Conservation (phyloP, 805 yeast genomes). For the Candida endomychidarum region DNA sequence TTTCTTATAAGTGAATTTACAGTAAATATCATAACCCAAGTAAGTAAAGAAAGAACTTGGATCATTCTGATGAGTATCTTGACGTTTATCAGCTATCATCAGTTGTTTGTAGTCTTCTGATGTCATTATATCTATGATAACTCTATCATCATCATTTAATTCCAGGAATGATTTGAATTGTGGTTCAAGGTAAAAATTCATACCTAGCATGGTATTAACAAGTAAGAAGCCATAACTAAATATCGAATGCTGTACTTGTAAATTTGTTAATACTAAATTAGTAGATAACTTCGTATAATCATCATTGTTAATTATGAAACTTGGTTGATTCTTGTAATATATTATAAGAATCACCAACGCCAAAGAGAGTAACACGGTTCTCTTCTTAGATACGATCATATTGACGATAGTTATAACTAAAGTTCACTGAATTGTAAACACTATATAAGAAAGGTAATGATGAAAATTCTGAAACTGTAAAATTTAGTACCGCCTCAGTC, state of each 20-base stretch:
- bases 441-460: no score
- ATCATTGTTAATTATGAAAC: constrained; percentile 1
- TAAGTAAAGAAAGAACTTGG: constrained; percentile 1
- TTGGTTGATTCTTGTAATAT: background rate
- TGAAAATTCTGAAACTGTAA: no score
- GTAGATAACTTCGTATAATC: background rate
- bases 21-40: constrained; percentile 5
- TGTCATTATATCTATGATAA: constrained; percentile 1
- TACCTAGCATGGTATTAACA: background rate
- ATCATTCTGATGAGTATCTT: background rate
- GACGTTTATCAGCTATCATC: background rate
- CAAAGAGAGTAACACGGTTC: background rate
- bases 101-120: background rate
- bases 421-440: no score
- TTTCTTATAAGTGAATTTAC: constrained; percentile 5
- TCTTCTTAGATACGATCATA: constrained; percentile 2
- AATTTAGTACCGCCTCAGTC: constrained; percentile 3
- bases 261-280: background rate
- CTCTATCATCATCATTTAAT: constrained; percentile 3
- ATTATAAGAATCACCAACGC: background rate
- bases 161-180: background rate
- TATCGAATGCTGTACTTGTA: background rate
- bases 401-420: background rate
- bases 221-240: background rate
- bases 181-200: background rate